Evolutionary conservation across 2,329 filamentous ascomycete species (phyloP), one percentile per base, ranked within the genome.

Genomic region (Aspergillus proliferans): DNA sequence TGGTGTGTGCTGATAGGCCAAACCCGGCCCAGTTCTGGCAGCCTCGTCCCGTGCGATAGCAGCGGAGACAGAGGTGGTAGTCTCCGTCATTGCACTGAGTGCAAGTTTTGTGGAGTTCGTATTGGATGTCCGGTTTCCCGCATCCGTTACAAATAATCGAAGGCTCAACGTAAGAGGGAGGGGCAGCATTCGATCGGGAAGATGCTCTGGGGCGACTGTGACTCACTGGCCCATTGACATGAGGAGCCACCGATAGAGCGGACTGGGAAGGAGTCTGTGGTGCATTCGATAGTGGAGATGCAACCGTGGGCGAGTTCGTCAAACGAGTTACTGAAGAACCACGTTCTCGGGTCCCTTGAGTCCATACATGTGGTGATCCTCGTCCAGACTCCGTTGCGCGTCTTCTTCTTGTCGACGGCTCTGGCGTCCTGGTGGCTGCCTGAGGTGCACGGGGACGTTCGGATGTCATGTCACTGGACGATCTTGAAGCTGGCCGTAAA

Each of bases 21-120:
- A 96, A 95, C 1, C 92, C 91, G 58, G 85, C 90, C 89, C 90
- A 96, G 64, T 93, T 82, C 15, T 82, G 76, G 65, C 92, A 97
- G 9, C 91, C 91, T 60, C 81, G 81, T 7, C 85, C 85, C 10
- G 74, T 65, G 24, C 88, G 83, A 66, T 94, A 96, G 71, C 92
- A 97, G 54, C 78, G 77, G 2, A 87, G 70, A 62, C 92, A 97
- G 9, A 96, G 74, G 63, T 91, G 86, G 76, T 85, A 95, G 43
- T 81, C 74, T 1, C 88, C 88, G 5, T 77, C 71, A 14, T 80
- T 75, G 66, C 92, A 96, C 45, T 76, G 75, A 2, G 71, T 67
- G 67, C 92, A 97, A 63, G 87, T 87, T 69, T 92, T 95, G 67
- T 96, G 88, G 2, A 95, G 72, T 7, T 88, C 83, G 58, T 95